These are phyloP conservation scores for Poa pratensis DNA, from an alignment of 176 grass and related monocot genomes.

Conservation along the genomic window DNA sequence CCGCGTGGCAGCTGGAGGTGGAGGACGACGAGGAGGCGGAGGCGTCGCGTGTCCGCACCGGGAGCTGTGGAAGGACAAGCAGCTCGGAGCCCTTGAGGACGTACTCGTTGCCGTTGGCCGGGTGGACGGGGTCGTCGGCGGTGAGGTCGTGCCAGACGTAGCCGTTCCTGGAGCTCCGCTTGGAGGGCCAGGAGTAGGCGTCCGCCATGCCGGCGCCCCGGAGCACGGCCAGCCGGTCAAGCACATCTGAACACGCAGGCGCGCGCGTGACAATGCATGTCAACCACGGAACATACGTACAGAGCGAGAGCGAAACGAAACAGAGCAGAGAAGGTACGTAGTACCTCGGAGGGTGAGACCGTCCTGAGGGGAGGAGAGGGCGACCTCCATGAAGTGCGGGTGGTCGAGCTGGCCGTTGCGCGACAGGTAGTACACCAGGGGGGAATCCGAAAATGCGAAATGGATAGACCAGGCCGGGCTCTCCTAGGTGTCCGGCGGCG, in stretches of 20 bases:
- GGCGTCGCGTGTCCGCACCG: background rate
- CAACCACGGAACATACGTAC: too few relatives aligned
- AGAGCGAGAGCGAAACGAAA: too few relatives aligned
- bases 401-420: constrained; percentile 68
- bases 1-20: background rate
- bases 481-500: too few relatives aligned
- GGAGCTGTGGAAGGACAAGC: background rate
- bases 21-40: constrained; percentile 21
- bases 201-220: constrained; percentile 59
- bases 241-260: constrained; percentile 41
- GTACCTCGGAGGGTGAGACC: constrained; percentile 55
- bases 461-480: too few relatives aligned
- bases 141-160: constrained; percentile 85
- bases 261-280: too few relatives aligned
- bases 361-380: background rate
- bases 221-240: constrained; percentile 49
- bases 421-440: constrained; percentile 75
- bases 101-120: constrained; percentile 57
- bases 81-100: constrained; percentile 76
- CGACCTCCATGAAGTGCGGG: constrained; percentile 71
- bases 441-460: too few relatives aligned
- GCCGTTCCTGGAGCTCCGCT: constrained; percentile 66
- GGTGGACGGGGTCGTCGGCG: constrained; percentile 58
- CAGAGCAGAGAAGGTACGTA: too few relatives aligned
- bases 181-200: constrained; percentile 73